Percentiles rank a stretch among this genome's conserved stretches.
phyloP scores from a whole-genome alignment of 2,329 filamentous ascomycete species.

The Aspergillus chevalieri region DNA sequence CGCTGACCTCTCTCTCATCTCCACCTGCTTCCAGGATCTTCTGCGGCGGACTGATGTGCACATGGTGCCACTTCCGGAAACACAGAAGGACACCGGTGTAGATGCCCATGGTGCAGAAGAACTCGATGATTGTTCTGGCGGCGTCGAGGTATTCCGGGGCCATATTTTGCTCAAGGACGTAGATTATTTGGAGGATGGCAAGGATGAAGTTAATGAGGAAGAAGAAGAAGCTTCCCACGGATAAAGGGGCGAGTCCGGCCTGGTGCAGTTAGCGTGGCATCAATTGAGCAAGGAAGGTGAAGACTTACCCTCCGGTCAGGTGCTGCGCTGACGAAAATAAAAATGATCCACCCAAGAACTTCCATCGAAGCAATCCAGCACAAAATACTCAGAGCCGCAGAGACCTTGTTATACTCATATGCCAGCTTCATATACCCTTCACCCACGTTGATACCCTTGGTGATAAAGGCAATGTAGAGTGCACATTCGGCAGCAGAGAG shows the following conservation, averaged over 20 bases:
- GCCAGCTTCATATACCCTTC: neutral
- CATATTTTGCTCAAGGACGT: constrained; percentile 1
- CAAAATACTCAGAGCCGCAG: constrained; percentile 8
- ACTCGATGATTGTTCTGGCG: constrained; percentile 6
- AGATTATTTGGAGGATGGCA: constrained; percentile 10
- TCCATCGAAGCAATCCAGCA: constrained; percentile 17
- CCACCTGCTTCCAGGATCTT: neutral
- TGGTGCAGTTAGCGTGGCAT: constrained; percentile 2
- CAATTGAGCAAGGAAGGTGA: neutral
- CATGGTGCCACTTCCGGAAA: constrained; percentile 12
- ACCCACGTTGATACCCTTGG: constrained; percentile 1
- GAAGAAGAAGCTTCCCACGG: constrained; percentile 12
- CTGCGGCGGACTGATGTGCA: neutral
- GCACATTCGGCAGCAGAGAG: constrained; percentile 11
- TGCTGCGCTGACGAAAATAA: constrained; percentile 11
- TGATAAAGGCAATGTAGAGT: constrained; percentile 8
- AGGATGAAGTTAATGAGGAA: constrained; percentile 10
- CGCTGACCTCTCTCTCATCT: neutral
- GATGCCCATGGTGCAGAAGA: constrained; percentile 15
- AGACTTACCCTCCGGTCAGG: constrained; percentile 13
- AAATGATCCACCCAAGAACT: constrained; percentile 15
- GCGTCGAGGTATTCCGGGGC: constrained; percentile 8
- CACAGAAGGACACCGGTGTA: constrained; percentile 15
- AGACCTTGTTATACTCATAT: constrained; percentile 3
- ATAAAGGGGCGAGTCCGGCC: constrained; percentile 10